Evolutionary conservation across 139 green algal genomes (phyloP), one percentile per base, ranked within the genome.

Genomic region (Picochlorum costavermella): DNA sequence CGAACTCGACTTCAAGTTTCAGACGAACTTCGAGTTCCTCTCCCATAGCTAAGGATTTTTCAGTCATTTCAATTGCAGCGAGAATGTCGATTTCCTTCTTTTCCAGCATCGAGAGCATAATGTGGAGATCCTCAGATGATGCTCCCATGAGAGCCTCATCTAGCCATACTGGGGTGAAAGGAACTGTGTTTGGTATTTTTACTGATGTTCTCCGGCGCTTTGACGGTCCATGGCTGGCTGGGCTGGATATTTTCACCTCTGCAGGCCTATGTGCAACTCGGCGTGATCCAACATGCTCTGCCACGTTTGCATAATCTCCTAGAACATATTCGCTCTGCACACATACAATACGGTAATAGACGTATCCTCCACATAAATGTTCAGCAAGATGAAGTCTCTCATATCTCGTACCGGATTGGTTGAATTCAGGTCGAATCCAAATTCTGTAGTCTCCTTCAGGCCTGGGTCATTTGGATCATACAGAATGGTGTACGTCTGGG

Each of bases 381-480:
- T 30, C 11, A 9, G n/a, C 23, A 45, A 43, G 17, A 20, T 10
- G 20, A 48, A 6, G 0, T 40, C 33, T 40, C 11, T 40, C 11
- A 49, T 30, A n/a, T 28, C 0, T 28, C 46, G 46, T 28, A 53
- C 46, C 12, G 64, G 26, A n/a, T 70, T 55, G 5, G 71, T 51
- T 3, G 31, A 40, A 5, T 16, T 28, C 56, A 78, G 70, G 11
- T 60, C 17, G 60, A 67, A 78, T n/a, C 43, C 30, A 40, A 58
- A 56, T 61, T 78, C 71, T 59, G 57, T n/a, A 0, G 50, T 78
- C 5, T 72, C 66, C n/a, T 50, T 50, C 13, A 30, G 10, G 13
- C 23, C 64, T 16, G 51, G 30, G 30, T 69, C 71, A 64, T 78
- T 78, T 57, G 71, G 71, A 36, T 78, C 71, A 43, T 78, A 78